These are phyloP conservation scores for Musa acuminata DNA, from an alignment of 176 grass and related monocot genomes.

Conservation along the genomic window DNA sequence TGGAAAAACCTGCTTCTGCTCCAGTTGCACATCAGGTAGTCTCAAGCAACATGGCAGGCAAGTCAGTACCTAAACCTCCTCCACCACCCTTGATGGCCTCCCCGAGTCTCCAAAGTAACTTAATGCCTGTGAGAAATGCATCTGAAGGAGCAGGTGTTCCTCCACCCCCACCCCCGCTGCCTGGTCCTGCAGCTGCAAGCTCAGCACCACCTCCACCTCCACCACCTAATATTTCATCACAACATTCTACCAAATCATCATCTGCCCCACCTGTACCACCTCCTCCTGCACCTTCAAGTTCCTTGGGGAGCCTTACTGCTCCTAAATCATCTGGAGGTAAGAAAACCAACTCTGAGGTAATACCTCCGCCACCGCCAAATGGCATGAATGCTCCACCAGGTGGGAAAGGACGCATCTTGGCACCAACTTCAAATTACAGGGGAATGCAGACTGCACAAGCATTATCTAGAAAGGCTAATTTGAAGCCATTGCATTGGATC, in stretches of 20 bases:
- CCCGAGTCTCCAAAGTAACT: not conserved
- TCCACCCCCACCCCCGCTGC: conserved; percentile 8
- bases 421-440: conserved; percentile 28
- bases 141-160: not conserved
- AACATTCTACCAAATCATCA: conserved; percentile 15
- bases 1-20: conserved; percentile 21
- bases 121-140: not conserved
- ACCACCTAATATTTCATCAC: conserved; percentile 20
- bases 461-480: conserved; percentile 58
- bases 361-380: conserved; percentile 31
- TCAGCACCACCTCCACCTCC: conserved; percentile 15
- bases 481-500: conserved; percentile 99
- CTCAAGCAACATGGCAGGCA: conserved; percentile 13
- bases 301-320: not conserved
- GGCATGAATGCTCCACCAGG: conserved; percentile 19
- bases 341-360: conserved; percentile 13
- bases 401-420: conserved; percentile 23
- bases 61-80: conserved; percentile 28
- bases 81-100: not conserved
- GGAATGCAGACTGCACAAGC: conserved; percentile 40
- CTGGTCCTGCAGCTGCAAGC: not conserved
- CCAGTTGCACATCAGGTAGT: conserved; percentile 18
- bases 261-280: conserved; percentile 29
- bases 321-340: not conserved
- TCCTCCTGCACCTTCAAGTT: conserved; percentile 34